Evolutionary conservation across 1,139 yeast genomes (phyloP), one percentile per base, ranked within the genome.

Genomic region (Blastobotrys niveus): DNA sequence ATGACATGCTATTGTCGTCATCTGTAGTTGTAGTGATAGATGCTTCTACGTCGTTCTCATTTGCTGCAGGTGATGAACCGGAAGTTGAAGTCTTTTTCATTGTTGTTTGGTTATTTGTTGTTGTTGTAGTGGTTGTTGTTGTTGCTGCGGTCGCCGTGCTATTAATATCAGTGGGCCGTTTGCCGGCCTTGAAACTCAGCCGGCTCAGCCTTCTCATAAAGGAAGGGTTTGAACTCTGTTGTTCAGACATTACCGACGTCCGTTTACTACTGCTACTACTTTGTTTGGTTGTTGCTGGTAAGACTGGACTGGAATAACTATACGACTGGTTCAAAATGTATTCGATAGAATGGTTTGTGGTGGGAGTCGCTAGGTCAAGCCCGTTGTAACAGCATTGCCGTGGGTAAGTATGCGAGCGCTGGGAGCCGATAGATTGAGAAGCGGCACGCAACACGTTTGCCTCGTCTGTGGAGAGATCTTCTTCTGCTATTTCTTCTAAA

Each of bases 151-250:
- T 30, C 7, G 30, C 40, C 17, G 4, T 37, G 34, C 5, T 26
- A 12, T 19, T 35, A 12, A 17, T 10, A n/a, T 14, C 21, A 3
- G 17, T 20, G 3, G 22, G 21, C 24, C 18, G 34, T 25, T 37
- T 27, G 24, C 15, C n/a, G 22, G 10, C 15, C 31, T 19, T 27
- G 35, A 38, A 39, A 29, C 43, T 39, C 14, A 40, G 34, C 21
- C 47, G 43, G 20, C 44, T 40, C 35, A 44, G 39, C 25, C 47
- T 34, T 30, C 36, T 40, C 26, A 44, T 40, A 3, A 44, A 22
- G n/a, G 41, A 32, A 26, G 39, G 43, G 20, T 29, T 38, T n/a
- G n/a, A n/a, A n/a, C n/a, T n/a, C n/a, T n/a, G n/a, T n/a, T n/a
- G n/a, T n/a, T n/a, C n/a, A 33, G 40, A 12, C 10, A 8, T 29